Conservation (phyloP, 139 green algal genomes). For the Coelastrella sp. region DNA sequence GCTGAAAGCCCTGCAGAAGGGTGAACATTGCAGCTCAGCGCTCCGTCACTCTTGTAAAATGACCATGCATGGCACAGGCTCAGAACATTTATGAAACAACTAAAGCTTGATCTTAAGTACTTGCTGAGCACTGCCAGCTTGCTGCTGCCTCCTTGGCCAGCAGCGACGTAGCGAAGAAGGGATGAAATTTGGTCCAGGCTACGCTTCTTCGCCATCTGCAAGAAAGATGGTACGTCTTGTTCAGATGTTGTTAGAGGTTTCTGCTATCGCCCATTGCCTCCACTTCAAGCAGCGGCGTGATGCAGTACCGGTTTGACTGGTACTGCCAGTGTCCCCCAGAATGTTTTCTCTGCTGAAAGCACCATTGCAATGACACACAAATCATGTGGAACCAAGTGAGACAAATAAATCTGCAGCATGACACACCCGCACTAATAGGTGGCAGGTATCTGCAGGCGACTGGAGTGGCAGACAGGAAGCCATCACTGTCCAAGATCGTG, state of each 20-base stretch:
- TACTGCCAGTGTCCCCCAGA: background rate
- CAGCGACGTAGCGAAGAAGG: background rate
- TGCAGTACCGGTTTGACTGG: slow-evolving; percentile 4
- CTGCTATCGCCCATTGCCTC: background rate
- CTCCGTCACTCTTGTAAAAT: no score
- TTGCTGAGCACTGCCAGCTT: background rate
- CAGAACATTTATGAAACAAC: no score
- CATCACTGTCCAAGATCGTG: slow-evolving; percentile 31
- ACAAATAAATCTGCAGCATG: no score
- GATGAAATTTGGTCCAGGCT: background rate
- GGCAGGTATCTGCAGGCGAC: background rate
- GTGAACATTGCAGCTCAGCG: no score
- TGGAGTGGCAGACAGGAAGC: slow-evolving; percentile 24
- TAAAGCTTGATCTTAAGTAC: background rate
- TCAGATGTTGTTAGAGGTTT: background rate
- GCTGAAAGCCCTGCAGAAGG: no score
- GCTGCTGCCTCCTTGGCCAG: no score
- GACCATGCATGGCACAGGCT: no score
- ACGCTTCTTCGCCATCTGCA: background rate
- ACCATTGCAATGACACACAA: no score
- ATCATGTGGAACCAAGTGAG: no score
- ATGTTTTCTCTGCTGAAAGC: background rate
- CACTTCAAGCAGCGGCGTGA: background rate
- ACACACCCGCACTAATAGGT: background rate
- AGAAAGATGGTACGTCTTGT: no score